Percentiles rank a stretch among this genome's conserved stretches.
Conservation (phyloP, 345 rosid genomes). For the Eutrema japonicum region DNA sequence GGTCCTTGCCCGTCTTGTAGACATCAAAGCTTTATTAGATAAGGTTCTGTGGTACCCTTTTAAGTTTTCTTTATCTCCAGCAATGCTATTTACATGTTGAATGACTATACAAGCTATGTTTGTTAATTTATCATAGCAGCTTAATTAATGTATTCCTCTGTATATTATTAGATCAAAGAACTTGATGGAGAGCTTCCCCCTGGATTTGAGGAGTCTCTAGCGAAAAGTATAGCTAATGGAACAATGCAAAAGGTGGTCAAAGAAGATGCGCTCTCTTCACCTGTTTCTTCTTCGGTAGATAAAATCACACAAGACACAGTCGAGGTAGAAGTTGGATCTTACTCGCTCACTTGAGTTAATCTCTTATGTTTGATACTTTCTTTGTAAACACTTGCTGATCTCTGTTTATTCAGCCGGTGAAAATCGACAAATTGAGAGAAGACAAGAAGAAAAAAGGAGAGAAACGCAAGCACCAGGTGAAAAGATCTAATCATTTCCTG, state of each 20-base stretch:
- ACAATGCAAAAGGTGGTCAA: constrained; percentile 29
- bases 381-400: constrained; percentile 18
- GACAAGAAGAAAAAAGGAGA: constrained; percentile 44
- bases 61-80: constrained; percentile 7
- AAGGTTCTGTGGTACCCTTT: constrained; percentile 56
- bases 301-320: neutral
- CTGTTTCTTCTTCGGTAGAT: too few species aligned
- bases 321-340: constrained; percentile 40
- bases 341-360: neutral
- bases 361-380: constrained; percentile 17
- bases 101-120: neutral
- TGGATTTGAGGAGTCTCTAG: constrained; percentile 63
- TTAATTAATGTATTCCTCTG: neutral
- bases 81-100: neutral
- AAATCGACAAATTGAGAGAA: constrained; percentile 31
- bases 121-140: constrained; percentile 3
- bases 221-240: constrained; percentile 40
- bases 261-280: constrained; percentile 35
- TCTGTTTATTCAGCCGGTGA: constrained; percentile 32
- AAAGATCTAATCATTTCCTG: constrained; percentile 1
- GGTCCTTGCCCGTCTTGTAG: constrained; percentile 84
- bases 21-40: constrained; percentile 72
- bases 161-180: constrained; percentile 58
- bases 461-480: constrained; percentile 62
- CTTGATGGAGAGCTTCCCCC: constrained; percentile 69